phyloP scores from a whole-genome alignment of 2,329 filamentous ascomycete genomes.

The Tetracladium maxilliforme region DNA sequence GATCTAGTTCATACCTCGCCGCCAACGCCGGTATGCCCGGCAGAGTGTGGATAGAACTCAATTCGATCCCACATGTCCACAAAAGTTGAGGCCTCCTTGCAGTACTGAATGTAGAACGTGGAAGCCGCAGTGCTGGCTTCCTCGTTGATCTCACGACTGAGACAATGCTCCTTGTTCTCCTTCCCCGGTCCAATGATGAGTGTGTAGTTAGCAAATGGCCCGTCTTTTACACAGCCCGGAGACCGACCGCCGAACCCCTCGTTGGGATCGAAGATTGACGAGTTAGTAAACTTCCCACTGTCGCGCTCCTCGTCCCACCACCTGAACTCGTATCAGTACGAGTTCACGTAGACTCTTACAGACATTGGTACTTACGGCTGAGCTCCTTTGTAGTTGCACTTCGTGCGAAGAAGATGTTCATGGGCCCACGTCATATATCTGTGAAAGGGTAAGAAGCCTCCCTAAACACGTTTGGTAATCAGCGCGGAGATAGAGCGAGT shows the following conservation, averaged over 20 bases:
- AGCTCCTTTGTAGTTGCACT: too few relatives aligned
- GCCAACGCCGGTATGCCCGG: slow-evolving; percentile 1
- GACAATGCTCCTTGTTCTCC: slow-evolving; percentile 6
- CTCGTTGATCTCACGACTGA: slow-evolving; percentile 5
- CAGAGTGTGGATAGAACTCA: neutral
- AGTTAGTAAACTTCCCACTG: slow-evolving; percentile 1
- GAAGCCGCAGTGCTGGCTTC: neutral
- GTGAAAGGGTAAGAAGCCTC: too few relatives aligned
- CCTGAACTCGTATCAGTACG: too few relatives aligned
- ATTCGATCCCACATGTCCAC: neutral
- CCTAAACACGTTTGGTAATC: too few relatives aligned
- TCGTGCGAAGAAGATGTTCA: too few relatives aligned
- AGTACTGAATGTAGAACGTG: slow-evolving; percentile 1
- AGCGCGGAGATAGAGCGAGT: too few relatives aligned
- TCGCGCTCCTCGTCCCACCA: slow-evolving; percentile 3
- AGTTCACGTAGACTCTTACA: too few relatives aligned
- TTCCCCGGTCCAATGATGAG: slow-evolving; percentile 8
- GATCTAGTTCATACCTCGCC: too few relatives aligned
- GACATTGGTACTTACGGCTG: too few relatives aligned
- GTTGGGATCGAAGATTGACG: slow-evolving; percentile 1
- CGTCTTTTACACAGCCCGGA: slow-evolving; percentile 2
- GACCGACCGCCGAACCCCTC: slow-evolving; percentile 4
- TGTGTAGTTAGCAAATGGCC: slow-evolving; percentile 9
- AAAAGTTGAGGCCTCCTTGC: neutral
- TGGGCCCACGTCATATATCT: too few relatives aligned